Percentiles rank a stretch among this genome's conserved stretches.
These are phyloP conservation scores for Arthrinium puccinioides DNA, from an alignment of 2,329 filamentous ascomycete genomes.

Conservation along the genomic window DNA sequence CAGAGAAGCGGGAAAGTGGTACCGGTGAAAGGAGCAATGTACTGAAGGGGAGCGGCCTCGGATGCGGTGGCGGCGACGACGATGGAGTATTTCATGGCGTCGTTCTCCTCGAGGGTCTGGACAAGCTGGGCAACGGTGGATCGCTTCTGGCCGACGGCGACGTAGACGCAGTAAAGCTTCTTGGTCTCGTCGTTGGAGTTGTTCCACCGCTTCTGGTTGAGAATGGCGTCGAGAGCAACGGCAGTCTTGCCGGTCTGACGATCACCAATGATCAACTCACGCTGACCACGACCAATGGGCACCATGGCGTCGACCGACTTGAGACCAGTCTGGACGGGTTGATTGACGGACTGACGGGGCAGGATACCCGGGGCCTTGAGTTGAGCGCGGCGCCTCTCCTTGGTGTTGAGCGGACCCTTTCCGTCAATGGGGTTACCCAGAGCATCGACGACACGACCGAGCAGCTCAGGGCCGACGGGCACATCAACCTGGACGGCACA, in stretches of 20 bases:
- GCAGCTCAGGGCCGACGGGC: constrained; percentile 83
- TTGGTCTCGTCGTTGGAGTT: constrained; percentile 75
- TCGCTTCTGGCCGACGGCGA: constrained; percentile 98
- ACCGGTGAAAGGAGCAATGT: constrained; percentile 89
- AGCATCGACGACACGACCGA: constrained; percentile 97
- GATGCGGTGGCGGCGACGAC: constrained; percentile 94
- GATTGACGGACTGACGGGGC: constrained; percentile 91
- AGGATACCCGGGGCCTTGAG: constrained; percentile 98
- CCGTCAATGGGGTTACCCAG: constrained; percentile 99
- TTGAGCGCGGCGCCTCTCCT: constrained; percentile 90
- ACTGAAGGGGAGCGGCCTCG: constrained; percentile 91
- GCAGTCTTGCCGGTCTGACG: constrained; percentile 99
- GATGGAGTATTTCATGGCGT: constrained; percentile 97
- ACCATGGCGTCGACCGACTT: constrained; percentile 99
- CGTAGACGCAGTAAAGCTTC: constrained; percentile 99
- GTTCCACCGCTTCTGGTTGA: constrained; percentile 99
- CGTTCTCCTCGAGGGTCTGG: constrained; percentile 99
- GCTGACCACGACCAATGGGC: constrained; percentile 98
- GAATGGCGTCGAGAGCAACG: constrained; percentile 93
- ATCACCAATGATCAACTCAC: constrained; percentile 99
- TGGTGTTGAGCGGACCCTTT: constrained; percentile 94
- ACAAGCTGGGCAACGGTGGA: constrained; percentile 98
- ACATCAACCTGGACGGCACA: constrained; percentile 77
- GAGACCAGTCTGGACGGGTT: constrained; percentile 98
- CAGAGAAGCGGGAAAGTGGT: too few species aligned